Percentiles rank a stretch among this genome's conserved stretches.
phyloP scores from a whole-genome alignment of 768 basidiomycete genomes.

The Piloderma croceum region DNA sequence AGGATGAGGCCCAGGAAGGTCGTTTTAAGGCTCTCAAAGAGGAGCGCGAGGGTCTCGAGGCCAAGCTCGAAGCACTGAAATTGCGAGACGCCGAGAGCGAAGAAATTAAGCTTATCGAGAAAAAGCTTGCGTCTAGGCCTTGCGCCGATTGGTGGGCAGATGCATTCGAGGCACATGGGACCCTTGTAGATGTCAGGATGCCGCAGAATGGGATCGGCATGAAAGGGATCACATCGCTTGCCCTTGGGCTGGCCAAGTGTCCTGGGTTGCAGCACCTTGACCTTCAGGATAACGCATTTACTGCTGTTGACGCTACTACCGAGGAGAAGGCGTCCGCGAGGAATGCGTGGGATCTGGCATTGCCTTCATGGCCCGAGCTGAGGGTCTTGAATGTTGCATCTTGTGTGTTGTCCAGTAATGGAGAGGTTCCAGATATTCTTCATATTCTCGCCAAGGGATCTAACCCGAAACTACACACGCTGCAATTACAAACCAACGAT shows the following conservation, averaged over 20 bases:
- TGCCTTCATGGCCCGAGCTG: slow-evolving; percentile 68
- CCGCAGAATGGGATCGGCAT: slow-evolving; percentile 98
- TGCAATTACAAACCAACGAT: slow-evolving; percentile 92
- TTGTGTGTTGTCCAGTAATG: slow-evolving; percentile 80
- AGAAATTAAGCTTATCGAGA: too few relatives aligned
- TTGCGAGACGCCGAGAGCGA: too few relatives aligned
- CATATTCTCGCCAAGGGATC: slow-evolving; percentile 59
- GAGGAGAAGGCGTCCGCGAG: slow-evolving; percentile 48
- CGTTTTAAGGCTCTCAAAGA: too few relatives aligned
- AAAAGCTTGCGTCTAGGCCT: too few relatives aligned
- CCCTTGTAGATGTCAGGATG: slow-evolving; percentile 81
- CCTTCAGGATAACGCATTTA: slow-evolving; percentile 88
- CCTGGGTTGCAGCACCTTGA: slow-evolving; percentile 69
- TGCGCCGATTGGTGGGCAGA: slow-evolving; percentile 79
- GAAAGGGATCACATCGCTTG: slow-evolving; percentile 80
- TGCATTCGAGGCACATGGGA: slow-evolving; percentile 81
- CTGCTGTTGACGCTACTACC: slow-evolving; percentile 46
- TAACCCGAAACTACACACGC: slow-evolving; percentile 64
- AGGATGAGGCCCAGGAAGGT: slow-evolving; percentile 86
- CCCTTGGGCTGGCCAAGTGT: slow-evolving; percentile 66
- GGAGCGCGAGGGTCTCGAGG: too few relatives aligned
- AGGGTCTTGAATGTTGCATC: slow-evolving; percentile 86
- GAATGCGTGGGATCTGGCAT: slow-evolving; percentile 56
- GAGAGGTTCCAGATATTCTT: slow-evolving; percentile 66
- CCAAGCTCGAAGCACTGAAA: too few relatives aligned